Evolutionary conservation across 2,329 filamentous ascomycete species (phyloP).

Genomic region (Phoma herbarum): DNA sequence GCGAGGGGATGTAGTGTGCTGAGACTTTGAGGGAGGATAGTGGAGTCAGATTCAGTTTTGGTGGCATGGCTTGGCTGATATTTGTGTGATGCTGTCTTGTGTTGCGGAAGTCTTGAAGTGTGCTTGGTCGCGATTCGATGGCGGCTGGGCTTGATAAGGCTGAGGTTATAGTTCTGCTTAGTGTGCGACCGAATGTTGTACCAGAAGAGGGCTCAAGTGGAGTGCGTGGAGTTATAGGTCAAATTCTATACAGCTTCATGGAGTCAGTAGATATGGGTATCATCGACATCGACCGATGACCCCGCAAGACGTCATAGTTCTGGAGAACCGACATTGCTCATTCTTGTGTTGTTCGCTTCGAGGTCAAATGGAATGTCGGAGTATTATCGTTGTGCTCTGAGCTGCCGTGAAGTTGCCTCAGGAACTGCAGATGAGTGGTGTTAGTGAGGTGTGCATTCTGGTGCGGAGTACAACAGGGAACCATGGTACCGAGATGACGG

Average conservation of each 20-base stretch:
- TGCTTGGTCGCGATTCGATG: not conserved
- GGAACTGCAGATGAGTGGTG: not conserved
- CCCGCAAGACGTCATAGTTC: slow-evolving; percentile 26
- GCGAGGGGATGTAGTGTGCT: slow-evolving; percentile 66
- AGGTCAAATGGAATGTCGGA: not conserved
- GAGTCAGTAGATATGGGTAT: not conserved
- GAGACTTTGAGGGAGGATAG: slow-evolving; percentile 65
- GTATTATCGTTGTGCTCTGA: not conserved
- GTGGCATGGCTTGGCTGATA: slow-evolving; percentile 17
- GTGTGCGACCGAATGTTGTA: too few species aligned
- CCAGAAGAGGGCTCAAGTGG: too few species aligned
- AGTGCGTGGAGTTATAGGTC: not conserved
- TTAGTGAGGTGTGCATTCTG: not conserved
- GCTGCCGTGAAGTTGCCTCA: not conserved
- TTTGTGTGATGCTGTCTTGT: not conserved
- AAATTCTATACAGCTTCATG: not conserved
- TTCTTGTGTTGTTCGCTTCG: not conserved
- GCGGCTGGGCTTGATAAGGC: not conserved
- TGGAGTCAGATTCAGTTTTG: slow-evolving; percentile 50
- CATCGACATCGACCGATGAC: slow-evolving; percentile 3
- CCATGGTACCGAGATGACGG: not conserved
- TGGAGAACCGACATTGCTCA: not conserved
- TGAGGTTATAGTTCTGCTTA: too few species aligned
- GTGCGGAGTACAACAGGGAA: not conserved
- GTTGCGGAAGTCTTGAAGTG: not conserved